Base-by-base conservation (phyloP, 495 filamentous ascomycete genomes). In the Penicillium steckii region DNA sequence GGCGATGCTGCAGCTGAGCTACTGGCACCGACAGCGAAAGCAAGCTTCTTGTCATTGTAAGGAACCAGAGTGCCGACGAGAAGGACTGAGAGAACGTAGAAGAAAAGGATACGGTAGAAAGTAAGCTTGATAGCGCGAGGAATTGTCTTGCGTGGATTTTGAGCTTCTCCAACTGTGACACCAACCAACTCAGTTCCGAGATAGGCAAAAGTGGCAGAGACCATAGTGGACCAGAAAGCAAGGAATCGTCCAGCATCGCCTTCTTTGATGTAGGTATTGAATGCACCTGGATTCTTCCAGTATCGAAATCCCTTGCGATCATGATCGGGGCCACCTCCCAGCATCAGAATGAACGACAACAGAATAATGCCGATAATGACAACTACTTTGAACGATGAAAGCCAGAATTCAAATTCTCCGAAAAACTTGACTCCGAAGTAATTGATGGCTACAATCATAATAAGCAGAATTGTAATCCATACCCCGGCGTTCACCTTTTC, bases 111-210 rank as follows among this genome's bases (percentile, higher is more conserved):
- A 42, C 90, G 87, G 74, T 83, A 91, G 71, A 96, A 92, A 56
- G 88, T 89, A 60, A 89, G 81, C 50, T 85, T 87, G 51, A 87
- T 86, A 10, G 91, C 91, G 51, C 79, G 76, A 21, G 90, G 90
- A 56, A 95, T 86, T 3, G 85, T 85, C 61, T 82, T 84, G 52
- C 84, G 78, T 0, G 91, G 91, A 64, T 90, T 90, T 33, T 79
- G 78, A 8, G 88, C 85, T 70, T 96, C 90, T 27, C 81, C 80
- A 22, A 80, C 80, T 4, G 82, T 82, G 23, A 85, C 76, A 55
- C 84, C 91, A 46, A 96, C 85, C 33, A 94, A 74, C 70, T 96
- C 91, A 2, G 90, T 94, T 43, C 91, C 89, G 26, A 90, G 79
- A 61, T 89, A 94, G 25, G 89, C 88, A 54, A 95, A 95, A 4